phyloP scores from a whole-genome alignment of 2,329 filamentous ascomycete genomes.

The Aureobasidium vineae region DNA sequence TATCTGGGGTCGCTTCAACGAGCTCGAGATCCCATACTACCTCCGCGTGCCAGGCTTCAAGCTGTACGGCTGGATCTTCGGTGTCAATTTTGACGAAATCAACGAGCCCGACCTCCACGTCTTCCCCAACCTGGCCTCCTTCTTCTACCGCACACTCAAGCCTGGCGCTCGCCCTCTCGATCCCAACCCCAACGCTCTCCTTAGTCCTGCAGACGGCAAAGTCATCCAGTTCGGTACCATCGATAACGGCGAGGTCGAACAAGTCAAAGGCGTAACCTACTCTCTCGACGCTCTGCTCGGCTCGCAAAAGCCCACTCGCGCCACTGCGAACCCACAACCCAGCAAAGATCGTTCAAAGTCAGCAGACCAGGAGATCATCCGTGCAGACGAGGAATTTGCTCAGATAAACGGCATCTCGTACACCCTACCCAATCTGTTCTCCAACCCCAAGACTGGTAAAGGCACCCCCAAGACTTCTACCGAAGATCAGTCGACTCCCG shows the following conservation, averaged over 20 bases:
- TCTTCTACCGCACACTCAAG: conserved; percentile 95
- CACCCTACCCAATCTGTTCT: conserved; percentile 82
- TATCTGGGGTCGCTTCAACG: conserved; percentile 89
- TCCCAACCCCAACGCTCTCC: conserved; percentile 71
- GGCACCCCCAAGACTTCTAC: conserved; percentile 14
- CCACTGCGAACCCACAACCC: conserved; percentile 48
- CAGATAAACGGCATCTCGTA: conserved; percentile 94
- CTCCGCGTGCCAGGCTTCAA: conserved; percentile 87
- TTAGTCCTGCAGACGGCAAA: conserved; percentile 87
- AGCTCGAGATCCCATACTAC: conserved; percentile 82
- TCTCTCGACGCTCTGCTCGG: conserved; percentile 90
- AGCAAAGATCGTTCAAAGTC: conserved; percentile 36
- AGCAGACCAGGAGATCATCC: conserved; percentile 63
- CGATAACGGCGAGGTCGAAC: conserved; percentile 90
- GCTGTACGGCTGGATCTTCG: conserved; percentile 85
- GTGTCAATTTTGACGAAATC: conserved; percentile 86
- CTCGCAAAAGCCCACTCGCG: conserved; percentile 44
- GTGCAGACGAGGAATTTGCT: conserved; percentile 88
- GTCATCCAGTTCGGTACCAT: conserved; percentile 91
- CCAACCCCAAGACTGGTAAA: conserved; percentile 52
- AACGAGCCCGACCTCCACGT: conserved; percentile 82
- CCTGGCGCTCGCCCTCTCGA: conserved; percentile 84
- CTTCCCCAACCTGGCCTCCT: conserved; percentile 90
- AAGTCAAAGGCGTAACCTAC: conserved; percentile 99
- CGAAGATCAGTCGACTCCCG: conserved; percentile 70